These are phyloP conservation scores for Pontederia crassipes DNA, from an alignment of 176 grass and related monocot species.

Conservation along the genomic window DNA sequence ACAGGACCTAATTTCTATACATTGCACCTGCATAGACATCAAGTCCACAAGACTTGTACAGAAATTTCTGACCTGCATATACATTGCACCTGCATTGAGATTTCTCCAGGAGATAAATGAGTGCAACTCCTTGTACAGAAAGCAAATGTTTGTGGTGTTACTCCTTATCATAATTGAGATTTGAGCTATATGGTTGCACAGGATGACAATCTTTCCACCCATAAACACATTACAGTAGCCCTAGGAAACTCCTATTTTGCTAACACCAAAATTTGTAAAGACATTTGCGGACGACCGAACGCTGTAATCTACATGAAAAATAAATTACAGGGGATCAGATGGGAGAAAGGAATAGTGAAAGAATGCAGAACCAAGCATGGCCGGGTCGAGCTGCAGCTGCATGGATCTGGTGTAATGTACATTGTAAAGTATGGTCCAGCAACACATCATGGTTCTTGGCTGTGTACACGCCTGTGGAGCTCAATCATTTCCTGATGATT, in stretches of 20 bases:
- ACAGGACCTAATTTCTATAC: too few species aligned
- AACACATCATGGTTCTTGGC: conserved; percentile 62
- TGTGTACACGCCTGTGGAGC: conserved; percentile 92
- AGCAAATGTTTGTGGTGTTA: too few species aligned
- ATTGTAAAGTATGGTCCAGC: not conserved
- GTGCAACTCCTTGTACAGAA: too few species aligned
- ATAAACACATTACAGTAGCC: not conserved
- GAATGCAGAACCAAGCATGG: not conserved
- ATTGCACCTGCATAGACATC: too few species aligned
- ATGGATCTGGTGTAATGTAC: conserved; percentile 8
- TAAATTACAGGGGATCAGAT: conserved; percentile 1
- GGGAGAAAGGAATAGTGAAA: not conserved
- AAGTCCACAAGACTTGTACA: too few species aligned
- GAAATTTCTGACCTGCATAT: too few species aligned
- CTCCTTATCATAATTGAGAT: too few species aligned
- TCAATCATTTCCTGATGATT: conserved; percentile 99
- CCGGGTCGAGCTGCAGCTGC: not conserved
- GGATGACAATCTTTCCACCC: too few species aligned
- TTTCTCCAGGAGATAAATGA: too few species aligned
- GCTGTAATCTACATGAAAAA: not conserved
- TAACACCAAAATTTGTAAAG: not conserved
- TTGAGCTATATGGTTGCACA: too few species aligned
- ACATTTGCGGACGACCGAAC: not conserved
- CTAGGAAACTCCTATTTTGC: not conserved
- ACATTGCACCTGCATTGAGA: too few species aligned